Percentiles rank a stretch among this genome's conserved stretches.
Conservation (phyloP, 495 filamentous ascomycete species). For the Xylaria castorea region DNA sequence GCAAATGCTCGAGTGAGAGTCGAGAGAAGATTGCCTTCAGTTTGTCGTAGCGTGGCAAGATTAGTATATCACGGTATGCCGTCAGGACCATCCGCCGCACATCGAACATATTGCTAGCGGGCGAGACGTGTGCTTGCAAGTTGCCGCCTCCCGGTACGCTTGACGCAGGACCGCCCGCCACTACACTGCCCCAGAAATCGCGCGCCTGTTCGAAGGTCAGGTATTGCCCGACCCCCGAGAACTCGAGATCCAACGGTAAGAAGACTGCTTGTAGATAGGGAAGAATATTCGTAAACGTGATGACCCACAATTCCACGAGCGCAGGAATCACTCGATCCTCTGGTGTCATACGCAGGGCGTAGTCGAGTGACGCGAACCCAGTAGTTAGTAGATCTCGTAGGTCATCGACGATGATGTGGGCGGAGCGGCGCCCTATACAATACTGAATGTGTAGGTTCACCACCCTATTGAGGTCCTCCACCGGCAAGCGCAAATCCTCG, state of each 20-base stretch:
- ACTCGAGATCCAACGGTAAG: constrained; percentile 91
- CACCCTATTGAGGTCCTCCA: constrained; percentile 93
- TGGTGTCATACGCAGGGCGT: constrained; percentile 73
- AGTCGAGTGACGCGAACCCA: constrained; percentile 86
- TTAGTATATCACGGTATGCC: constrained; percentile 87
- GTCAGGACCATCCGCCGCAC: constrained; percentile 87
- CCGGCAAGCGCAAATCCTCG: constrained; percentile 84
- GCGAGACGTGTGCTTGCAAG: constrained; percentile 43
- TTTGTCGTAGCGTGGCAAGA: constrained; percentile 82
- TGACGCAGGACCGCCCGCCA: constrained; percentile 14
- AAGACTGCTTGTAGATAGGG: constrained; percentile 98
- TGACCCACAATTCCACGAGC: constrained; percentile 91
- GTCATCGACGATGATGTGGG: constrained; percentile 77
- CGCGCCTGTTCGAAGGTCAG: constrained; percentile 77
- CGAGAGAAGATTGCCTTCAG: constrained; percentile 91
- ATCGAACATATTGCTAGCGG: constrained; percentile 66
- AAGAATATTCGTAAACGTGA: constrained; percentile 86
- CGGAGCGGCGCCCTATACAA: constrained; percentile 71
- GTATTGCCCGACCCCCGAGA: constrained; percentile 80
- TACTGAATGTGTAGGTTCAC: constrained; percentile 80
- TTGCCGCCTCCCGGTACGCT: constrained; percentile 11
- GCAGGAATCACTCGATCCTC: constrained; percentile 86
- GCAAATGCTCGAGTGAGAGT: constrained; percentile 82
- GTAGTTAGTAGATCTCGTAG: constrained; percentile 78
- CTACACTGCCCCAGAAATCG: constrained; percentile 84